phyloP scores from a whole-genome alignment of 495 filamentous ascomycete species.

The Aspergillus bridgeri region DNA sequence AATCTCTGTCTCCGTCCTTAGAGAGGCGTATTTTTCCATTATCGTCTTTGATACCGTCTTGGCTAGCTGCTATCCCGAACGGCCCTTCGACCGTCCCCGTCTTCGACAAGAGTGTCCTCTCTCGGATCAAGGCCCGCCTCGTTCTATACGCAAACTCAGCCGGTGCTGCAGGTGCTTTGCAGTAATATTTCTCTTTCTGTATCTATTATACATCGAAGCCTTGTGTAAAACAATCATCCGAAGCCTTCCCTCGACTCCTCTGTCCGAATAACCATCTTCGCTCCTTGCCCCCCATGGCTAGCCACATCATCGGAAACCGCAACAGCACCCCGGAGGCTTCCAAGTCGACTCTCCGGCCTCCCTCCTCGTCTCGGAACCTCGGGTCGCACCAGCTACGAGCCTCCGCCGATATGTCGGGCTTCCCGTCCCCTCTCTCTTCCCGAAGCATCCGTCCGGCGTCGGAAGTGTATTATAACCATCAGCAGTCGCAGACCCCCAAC shows the following conservation, averaged over 20 bases:
- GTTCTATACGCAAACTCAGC: constrained; percentile 67
- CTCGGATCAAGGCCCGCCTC: constrained; percentile 7
- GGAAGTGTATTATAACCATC: constrained; percentile 77
- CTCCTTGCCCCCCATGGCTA: constrained; percentile 45
- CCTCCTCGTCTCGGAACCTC: constrained; percentile 75
- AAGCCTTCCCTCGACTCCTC: background rate
- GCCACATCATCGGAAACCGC: constrained; percentile 78
- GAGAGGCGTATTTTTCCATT: constrained; percentile 23
- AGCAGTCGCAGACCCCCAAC: constrained; percentile 59
- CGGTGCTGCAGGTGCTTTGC: constrained; percentile 81
- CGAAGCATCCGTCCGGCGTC: constrained; percentile 89
- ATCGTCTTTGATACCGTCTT: constrained; percentile 17
- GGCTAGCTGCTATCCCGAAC: constrained; percentile 8
- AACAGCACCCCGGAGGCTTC: constrained; percentile 95
- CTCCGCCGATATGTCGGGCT: constrained; percentile 93
- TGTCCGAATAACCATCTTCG: constrained; percentile 25
- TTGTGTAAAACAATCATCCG: constrained; percentile 12
- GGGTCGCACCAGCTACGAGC: constrained; percentile 85
- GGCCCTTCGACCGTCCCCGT: constrained; percentile 1
- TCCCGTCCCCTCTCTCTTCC: constrained; percentile 70
- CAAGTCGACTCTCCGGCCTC: constrained; percentile 85
- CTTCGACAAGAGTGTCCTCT: background rate
- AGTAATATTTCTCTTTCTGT: constrained; percentile 43
- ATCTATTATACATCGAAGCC: constrained; percentile 34
- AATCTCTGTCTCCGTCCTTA: constrained; percentile 15